Conservation (phyloP, 2,329 filamentous ascomycete genomes). For the Botrytis sinoallii region DNA sequence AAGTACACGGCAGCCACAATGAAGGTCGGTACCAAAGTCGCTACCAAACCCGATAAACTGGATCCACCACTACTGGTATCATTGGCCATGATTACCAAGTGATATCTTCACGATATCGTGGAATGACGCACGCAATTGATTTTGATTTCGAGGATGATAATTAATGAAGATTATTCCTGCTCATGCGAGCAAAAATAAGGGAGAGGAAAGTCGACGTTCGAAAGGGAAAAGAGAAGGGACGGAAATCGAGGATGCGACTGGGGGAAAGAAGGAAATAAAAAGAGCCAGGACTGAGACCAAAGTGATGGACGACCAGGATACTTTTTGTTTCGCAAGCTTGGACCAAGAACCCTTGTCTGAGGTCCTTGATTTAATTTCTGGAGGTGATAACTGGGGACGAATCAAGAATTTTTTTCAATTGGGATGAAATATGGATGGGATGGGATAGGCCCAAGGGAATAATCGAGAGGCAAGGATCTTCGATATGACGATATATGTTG, state of each 20-base stretch:
- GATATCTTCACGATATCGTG: neutral
- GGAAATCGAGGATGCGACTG: neutral
- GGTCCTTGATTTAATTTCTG: neutral
- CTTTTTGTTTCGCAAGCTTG: neutral
- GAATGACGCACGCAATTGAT: neutral
- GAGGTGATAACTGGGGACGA: neutral
- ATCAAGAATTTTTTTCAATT: neutral
- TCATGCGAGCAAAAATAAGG: slow-evolving; percentile 7
- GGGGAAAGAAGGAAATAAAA: neutral
- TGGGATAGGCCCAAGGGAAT: neutral
- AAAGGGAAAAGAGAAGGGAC: neutral
- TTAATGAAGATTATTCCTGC: slow-evolving; percentile 2
- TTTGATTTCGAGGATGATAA: neutral
- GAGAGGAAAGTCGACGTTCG: neutral
- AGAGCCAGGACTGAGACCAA: neutral
- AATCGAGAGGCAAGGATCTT: slow-evolving; percentile 2
- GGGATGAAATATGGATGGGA: neutral
- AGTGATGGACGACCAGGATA: neutral
- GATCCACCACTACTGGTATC: neutral
- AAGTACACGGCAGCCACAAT: slow-evolving; percentile 45
- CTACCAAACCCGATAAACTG: slow-evolving; percentile 43
- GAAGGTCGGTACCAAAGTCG: slow-evolving; percentile 47
- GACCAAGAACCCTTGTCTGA: neutral
- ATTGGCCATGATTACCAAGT: neutral
- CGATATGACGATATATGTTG: slow-evolving; percentile 13